Conservation (phyloP, 352 stramenopile genomes). For the Globisporangium rhizosaccharum region DNA sequence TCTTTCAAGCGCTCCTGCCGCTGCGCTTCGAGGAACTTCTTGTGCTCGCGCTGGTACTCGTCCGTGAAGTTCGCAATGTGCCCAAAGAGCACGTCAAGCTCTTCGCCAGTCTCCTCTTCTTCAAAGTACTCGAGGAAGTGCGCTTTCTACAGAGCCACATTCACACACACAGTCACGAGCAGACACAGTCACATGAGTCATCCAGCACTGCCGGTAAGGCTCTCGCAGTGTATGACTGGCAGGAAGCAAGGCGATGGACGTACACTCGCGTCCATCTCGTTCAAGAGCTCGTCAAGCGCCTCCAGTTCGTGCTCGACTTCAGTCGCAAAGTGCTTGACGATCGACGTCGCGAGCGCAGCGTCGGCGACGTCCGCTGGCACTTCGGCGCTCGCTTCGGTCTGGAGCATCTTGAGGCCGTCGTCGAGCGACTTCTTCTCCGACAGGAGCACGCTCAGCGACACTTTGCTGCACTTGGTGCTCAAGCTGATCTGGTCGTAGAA, state of each 20-base stretch:
- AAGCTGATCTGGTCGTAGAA: slow-evolving; percentile 80
- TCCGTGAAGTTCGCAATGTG: slow-evolving; percentile 72
- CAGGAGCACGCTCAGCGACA: slow-evolving; percentile 54
- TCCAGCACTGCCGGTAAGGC: no score
- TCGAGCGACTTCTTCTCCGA: slow-evolving; percentile 73
- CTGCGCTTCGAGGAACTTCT: slow-evolving; percentile 54
- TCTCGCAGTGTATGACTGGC: background rate
- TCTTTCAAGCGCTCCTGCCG: slow-evolving; percentile 18
- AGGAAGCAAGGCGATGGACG: slow-evolving; percentile 9
- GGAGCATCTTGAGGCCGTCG: slow-evolving; percentile 45
- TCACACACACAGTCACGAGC: background rate
- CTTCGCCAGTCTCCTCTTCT: slow-evolving; percentile 73
- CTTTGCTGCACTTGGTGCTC: slow-evolving; percentile 67
- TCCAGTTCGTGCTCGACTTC: slow-evolving; percentile 59
- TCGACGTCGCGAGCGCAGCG: slow-evolving; percentile 35
- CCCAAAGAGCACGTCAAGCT: slow-evolving; percentile 66
- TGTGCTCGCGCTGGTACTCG: slow-evolving; percentile 69
- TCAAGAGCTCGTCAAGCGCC: slow-evolving; percentile 37
- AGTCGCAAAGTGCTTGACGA: slow-evolving; percentile 51
- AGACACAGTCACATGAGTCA: background rate
- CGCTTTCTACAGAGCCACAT: slow-evolving; percentile 37
- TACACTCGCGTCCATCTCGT: slow-evolving; percentile 51
- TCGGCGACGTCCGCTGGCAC: slow-evolving; percentile 22
- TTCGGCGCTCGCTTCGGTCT: slow-evolving; percentile 40
- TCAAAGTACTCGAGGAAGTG: slow-evolving; percentile 82